These are phyloP conservation scores for Yamadazyma trypodendri DNA, from an alignment of 1,139 yeast species.

Conservation along the genomic window DNA sequence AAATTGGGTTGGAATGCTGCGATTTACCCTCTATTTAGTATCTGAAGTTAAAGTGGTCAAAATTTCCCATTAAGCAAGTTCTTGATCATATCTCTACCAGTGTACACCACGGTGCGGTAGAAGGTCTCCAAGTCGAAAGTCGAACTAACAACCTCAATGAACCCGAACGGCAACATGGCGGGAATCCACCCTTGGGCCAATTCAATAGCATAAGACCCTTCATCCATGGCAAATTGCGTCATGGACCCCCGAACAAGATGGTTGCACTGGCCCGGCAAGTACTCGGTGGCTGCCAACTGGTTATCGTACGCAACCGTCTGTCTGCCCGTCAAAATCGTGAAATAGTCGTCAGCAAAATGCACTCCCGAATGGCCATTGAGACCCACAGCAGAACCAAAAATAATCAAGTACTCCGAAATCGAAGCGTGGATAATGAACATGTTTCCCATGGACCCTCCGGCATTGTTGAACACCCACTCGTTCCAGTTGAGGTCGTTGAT, in stretches of 20 bases:
- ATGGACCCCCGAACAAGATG: conserved; percentile 69
- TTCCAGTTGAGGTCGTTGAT: conserved; percentile 69
- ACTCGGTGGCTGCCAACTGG: conserved; percentile 61
- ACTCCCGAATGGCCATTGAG: conserved; percentile 96
- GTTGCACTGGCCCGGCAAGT: conserved; percentile 80
- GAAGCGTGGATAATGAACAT: conserved; percentile 96
- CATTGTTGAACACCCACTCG: conserved; percentile 95
- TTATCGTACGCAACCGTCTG: conserved; percentile 71
- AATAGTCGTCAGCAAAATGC: conserved; percentile 95
- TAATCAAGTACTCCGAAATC: conserved; percentile 85
- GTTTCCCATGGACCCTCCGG: conserved; percentile 99
- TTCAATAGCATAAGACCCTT: conserved; percentile 83
- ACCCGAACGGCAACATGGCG: conserved; percentile 94
- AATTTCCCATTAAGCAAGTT: conserved; percentile 71
- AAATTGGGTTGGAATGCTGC: conserved; percentile 1
- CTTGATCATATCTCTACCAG: conserved; percentile 74
- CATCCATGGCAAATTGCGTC: conserved; percentile 85
- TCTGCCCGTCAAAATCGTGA: conserved; percentile 80
- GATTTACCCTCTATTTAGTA: neutral
- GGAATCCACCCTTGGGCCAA: conserved; percentile 99
- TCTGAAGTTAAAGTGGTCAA: too few relatives aligned
- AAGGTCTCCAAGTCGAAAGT: conserved; percentile 78
- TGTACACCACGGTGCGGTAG: conserved; percentile 63
- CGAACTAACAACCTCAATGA: conserved; percentile 73
- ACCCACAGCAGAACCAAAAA: conserved; percentile 86